Evolutionary conservation across 768 basidiomycete genomes (phyloP).

Genomic region (Kwoniella europaea): DNA sequence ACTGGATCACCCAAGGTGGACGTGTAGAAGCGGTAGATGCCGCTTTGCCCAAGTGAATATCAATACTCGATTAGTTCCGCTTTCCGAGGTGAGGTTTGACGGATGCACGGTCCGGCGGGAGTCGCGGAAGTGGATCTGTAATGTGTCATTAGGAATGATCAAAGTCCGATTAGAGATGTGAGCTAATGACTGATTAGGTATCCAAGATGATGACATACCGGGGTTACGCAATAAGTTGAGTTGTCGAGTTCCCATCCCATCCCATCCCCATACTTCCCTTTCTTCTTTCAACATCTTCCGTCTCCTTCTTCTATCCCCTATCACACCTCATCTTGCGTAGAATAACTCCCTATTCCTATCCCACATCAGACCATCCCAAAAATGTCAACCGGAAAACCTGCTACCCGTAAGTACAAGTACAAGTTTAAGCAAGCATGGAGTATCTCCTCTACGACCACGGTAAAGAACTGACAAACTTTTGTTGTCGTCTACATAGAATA

Average conservation of each 20-base stretch:
- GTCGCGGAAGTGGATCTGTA: background rate
- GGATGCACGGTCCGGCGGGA: slow-evolving; percentile 1
- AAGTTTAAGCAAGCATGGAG: background rate
- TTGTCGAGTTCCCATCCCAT: background rate
- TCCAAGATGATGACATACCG: background rate
- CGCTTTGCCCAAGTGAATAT: background rate
- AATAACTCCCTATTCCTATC: too few relatives aligned
- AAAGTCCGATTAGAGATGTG: background rate
- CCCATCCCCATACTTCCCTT: slow-evolving; percentile 1
- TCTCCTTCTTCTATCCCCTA: background rate
- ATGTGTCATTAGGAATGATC: background rate
- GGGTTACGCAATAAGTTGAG: slow-evolving; percentile 4
- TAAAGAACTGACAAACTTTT: background rate
- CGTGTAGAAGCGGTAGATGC: background rate
- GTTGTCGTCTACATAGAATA: slow-evolving; percentile 67
- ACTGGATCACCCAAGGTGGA: too few relatives aligned
- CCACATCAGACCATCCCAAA: slow-evolving; percentile 11
- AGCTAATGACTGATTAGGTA: background rate
- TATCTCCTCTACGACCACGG: background rate
- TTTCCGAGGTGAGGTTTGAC: background rate
- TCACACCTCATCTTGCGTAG: background rate
- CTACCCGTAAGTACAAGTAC: slow-evolving; percentile 47
- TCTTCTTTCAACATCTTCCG: slow-evolving; percentile 10
- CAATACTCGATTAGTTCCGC: background rate
- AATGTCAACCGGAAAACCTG: slow-evolving; percentile 51